phyloP scores from a whole-genome alignment of 495 filamentous ascomycete genomes.

The Aspergillus ostianus region DNA sequence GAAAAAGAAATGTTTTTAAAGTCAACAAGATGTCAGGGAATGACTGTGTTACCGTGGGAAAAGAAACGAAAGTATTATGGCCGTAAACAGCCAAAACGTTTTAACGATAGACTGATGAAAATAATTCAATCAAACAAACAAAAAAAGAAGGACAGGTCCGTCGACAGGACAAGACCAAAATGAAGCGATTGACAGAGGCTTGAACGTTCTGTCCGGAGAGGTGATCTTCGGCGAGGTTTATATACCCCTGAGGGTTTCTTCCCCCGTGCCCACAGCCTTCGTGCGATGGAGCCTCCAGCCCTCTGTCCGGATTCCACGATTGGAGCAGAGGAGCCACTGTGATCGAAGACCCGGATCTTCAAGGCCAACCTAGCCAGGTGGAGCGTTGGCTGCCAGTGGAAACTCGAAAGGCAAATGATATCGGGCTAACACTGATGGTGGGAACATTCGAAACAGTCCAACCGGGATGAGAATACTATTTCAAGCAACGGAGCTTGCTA shows the following conservation, averaged over 20 bases:
- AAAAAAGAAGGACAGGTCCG: conserved; percentile 26
- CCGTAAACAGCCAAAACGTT: conserved; percentile 22
- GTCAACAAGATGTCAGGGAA: conserved; percentile 18
- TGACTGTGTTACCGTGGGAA: conserved; percentile 16
- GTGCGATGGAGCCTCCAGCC: conserved; percentile 17
- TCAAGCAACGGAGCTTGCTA: conserved; percentile 20
- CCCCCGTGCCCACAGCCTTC: conserved; percentile 6
- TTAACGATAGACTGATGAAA: conserved; percentile 42
- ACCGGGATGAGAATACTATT: conserved; percentile 23
- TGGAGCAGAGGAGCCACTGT: conserved; percentile 14
- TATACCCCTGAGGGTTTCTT: conserved; percentile 39
- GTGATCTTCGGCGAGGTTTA: conserved; percentile 36
- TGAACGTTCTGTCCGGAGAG: conserved; percentile 16
- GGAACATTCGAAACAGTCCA: conserved; percentile 22
- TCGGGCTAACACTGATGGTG: conserved; percentile 22
- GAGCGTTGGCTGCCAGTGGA: conserved; percentile 20
- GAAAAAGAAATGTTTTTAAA: conserved; percentile 16
- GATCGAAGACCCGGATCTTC: conserved; percentile 27
- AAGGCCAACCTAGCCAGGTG: conserved; percentile 22
- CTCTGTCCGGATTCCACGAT: conserved; percentile 18
- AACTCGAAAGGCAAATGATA: conserved; percentile 19
- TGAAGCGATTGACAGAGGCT: conserved; percentile 25
- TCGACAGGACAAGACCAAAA: conserved; percentile 17
- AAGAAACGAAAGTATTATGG: conserved; percentile 20
- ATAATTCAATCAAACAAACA: conserved; percentile 16